Conservation (phyloP, 192 early-diverging fungal genomes). For the Chytriomyces sp. region DNA sequence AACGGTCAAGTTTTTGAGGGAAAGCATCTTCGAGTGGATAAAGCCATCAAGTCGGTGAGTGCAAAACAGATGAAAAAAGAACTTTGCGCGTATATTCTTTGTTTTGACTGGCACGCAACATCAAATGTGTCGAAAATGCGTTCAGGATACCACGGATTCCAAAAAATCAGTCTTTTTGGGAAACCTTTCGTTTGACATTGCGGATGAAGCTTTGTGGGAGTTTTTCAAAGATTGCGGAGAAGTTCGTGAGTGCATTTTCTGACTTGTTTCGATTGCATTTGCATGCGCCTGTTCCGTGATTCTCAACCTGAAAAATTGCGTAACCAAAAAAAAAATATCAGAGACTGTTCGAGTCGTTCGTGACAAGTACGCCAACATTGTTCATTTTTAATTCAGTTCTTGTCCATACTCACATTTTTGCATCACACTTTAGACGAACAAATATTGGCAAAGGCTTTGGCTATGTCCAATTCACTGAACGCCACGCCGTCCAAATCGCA, state of each 20-base stretch:
- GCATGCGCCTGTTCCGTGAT: not conserved
- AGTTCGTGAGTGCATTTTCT: slow-evolving; percentile 42
- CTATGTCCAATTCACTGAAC: slow-evolving; percentile 86
- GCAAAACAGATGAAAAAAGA: not conserved
- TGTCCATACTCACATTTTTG: not conserved
- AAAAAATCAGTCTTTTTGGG: slow-evolving; percentile 73
- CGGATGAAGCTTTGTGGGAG: slow-evolving; percentile 52
- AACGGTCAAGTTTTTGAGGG: slow-evolving; percentile 84
- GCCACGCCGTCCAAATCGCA: slow-evolving; percentile 75
- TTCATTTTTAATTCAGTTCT: not conserved
- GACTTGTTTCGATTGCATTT: not conserved
- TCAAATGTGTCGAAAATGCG: not conserved
- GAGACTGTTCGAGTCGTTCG: slow-evolving; percentile 86
- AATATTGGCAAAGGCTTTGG: slow-evolving; percentile 94
- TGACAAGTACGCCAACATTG: slow-evolving; percentile 57
- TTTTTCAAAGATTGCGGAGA: slow-evolving; percentile 56
- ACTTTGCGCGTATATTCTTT: not conserved
- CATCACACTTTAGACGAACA: slow-evolving; percentile 46
- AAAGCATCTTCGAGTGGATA: slow-evolving; percentile 88
- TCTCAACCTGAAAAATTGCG: too few species aligned
- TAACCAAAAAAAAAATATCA: slow-evolving; percentile 25
- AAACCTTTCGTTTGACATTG: slow-evolving; percentile 60
- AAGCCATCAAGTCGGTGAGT: slow-evolving; percentile 11
- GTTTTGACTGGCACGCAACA: not conserved
- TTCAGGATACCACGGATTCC: slow-evolving; percentile 64